phyloP scores from a whole-genome alignment of 345 rosid species.

The Gossypium mustelinum region DNA sequence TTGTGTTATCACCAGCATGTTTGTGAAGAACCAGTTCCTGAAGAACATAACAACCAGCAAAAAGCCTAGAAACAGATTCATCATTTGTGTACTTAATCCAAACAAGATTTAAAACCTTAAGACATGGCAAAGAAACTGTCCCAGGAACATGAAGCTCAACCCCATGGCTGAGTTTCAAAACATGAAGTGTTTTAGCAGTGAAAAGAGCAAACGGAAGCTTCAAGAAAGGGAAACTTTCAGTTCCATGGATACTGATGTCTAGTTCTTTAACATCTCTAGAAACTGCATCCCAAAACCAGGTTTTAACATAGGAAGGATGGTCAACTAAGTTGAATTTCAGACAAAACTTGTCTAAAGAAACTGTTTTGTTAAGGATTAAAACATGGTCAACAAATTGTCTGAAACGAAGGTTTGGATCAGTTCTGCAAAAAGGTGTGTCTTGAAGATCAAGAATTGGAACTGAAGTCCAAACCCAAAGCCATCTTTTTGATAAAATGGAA shows the following conservation, averaged over 20 bases:
- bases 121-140: background rate
- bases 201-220: slow-evolving; percentile 3
- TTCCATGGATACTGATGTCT: background rate
- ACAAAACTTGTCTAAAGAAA: background rate
- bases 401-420: background rate
- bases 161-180: slow-evolving; percentile 1
- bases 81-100: background rate
- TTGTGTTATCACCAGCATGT: background rate
- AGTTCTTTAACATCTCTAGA: background rate
- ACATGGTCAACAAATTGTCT: background rate
- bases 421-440: background rate
- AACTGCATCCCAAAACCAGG: background rate
- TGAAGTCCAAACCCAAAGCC: slow-evolving; percentile 1
- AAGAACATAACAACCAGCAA: slow-evolving; percentile 1
- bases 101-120: slow-evolving; percentile 8
- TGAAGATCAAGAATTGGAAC: slow-evolving; percentile 7
- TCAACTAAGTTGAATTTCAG: background rate
- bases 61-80: background rate
- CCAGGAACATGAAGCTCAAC: slow-evolving; percentile 9
- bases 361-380: slow-evolving; percentile 3
- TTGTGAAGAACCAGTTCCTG: background rate
- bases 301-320: background rate
- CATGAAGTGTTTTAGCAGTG: background rate
- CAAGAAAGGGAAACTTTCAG: background rate
- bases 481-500: slow-evolving; percentile 9